phyloP scores from a whole-genome alignment of 176 grass and related monocot species.

The Metroxylon sagu region DNA sequence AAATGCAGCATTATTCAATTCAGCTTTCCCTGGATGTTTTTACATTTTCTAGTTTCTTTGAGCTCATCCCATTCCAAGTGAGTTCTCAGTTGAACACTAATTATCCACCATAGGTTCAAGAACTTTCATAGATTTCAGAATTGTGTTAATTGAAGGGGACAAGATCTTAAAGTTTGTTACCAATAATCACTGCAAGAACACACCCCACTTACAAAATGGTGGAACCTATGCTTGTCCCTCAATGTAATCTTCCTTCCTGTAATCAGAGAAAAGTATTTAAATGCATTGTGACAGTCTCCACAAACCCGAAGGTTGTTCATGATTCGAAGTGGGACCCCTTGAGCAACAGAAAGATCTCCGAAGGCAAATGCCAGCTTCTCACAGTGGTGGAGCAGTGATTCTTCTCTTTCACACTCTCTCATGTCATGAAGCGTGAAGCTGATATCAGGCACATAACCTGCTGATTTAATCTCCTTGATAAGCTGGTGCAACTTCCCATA shows the following conservation, averaged over 20 bases:
- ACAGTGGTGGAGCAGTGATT: slow-evolving; percentile 34
- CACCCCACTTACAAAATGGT: slow-evolving; percentile 21
- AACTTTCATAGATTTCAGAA: no score
- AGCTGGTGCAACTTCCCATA: slow-evolving; percentile 23
- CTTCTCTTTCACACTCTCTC: slow-evolving; percentile 18
- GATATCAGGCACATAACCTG: slow-evolving; percentile 34
- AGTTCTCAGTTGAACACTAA: no score
- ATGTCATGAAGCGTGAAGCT: slow-evolving; percentile 30
- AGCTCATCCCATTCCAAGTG: no score
- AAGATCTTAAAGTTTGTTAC: slow-evolving; percentile 9
- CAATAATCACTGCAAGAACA: slow-evolving; percentile 37
- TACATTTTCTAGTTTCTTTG: no score
- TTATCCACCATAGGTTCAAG: no score
- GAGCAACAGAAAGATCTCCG: slow-evolving; percentile 24
- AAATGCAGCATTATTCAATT: no score
- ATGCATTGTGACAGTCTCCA: slow-evolving; percentile 32
- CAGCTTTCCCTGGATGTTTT: no score
- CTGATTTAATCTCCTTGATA: slow-evolving; percentile 25
- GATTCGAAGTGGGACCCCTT: slow-evolving; percentile 20
- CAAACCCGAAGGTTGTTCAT: slow-evolving; percentile 42
- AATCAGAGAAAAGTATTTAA: slow-evolving; percentile 31
- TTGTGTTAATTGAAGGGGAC: no score
- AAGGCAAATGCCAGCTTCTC: slow-evolving; percentile 43
- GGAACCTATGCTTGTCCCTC: slow-evolving; percentile 34
- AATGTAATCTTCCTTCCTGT: slow-evolving; percentile 32